Conservation (phyloP, 345 rosid species). For the Melaleuca alternifolia region DNA sequence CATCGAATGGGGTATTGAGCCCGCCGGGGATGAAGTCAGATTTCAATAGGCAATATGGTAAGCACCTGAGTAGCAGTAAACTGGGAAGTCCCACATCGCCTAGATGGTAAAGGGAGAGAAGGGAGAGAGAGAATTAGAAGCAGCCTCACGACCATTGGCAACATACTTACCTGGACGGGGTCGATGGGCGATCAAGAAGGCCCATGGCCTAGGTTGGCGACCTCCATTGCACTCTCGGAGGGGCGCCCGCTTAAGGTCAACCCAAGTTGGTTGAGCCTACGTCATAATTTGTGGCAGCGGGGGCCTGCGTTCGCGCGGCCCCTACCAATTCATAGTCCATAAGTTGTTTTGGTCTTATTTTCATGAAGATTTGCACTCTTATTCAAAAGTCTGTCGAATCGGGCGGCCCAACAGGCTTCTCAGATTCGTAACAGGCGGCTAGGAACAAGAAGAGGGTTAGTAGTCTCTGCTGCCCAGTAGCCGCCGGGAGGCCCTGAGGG, state of each 20-base stretch:
- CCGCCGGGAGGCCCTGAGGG: too few species aligned
- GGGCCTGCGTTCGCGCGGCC: neutral
- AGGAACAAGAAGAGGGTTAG: too few species aligned
- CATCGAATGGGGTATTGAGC: neutral
- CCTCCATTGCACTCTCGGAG: conserved; percentile 9
- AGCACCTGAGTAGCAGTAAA: neutral
- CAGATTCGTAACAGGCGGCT: too few species aligned
- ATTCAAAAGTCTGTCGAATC: too few species aligned
- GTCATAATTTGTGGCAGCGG: neutral
- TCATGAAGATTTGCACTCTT: too few species aligned
- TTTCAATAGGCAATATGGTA: neutral
- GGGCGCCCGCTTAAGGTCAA: neutral
- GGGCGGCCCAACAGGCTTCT: too few species aligned
- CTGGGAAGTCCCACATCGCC: neutral
- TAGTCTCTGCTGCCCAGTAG: too few species aligned
- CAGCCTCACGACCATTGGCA: fast-evolving
- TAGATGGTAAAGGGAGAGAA: too few species aligned
- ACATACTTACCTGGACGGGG: neutral
- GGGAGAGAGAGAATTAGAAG: neutral
- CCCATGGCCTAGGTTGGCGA: neutral
- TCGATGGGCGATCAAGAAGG: neutral
- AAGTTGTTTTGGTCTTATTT: fast-evolving
- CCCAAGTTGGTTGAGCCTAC: neutral
- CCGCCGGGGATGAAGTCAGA: fast-evolving
- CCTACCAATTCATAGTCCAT: neutral